Percentiles rank a stretch among this genome's conserved stretches.
These are phyloP conservation scores for Falciphora oryzae DNA, from an alignment of 2,329 filamentous ascomycete genomes.

Conservation along the genomic window DNA sequence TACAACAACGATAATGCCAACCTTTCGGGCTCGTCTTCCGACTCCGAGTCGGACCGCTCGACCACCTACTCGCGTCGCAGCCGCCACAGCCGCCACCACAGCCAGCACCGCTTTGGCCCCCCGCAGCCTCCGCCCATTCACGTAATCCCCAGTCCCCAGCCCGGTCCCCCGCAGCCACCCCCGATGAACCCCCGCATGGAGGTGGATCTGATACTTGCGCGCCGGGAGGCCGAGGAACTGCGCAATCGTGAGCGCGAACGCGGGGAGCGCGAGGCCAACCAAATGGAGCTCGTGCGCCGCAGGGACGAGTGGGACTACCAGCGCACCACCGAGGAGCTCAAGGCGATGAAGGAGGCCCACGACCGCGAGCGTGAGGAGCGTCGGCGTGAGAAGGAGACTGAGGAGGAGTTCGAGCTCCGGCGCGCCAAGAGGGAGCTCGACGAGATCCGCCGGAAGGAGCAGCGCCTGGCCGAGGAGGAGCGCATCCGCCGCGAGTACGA, in stretches of 20 bases:
- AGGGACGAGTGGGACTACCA: slow-evolving; percentile 24
- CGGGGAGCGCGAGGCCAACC: slow-evolving; percentile 20
- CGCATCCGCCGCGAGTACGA: slow-evolving; percentile 49
- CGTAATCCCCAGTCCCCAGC: background rate
- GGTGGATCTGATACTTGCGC: slow-evolving; percentile 28
- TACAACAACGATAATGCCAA: slow-evolving; percentile 28
- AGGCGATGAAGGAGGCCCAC: slow-evolving; percentile 29
- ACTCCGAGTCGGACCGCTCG: slow-evolving; percentile 29
- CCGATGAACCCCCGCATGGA: slow-evolving; percentile 18
- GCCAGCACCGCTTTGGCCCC: background rate
- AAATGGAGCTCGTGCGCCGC: slow-evolving; percentile 18
- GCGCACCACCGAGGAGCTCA: slow-evolving; percentile 33
- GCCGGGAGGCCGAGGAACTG: slow-evolving; percentile 39
- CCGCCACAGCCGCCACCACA: slow-evolving; percentile 5
- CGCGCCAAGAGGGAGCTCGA: slow-evolving; percentile 43
- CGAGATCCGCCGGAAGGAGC: slow-evolving; percentile 36
- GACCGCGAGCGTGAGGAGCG: slow-evolving; percentile 26
- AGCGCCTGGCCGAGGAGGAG: slow-evolving; percentile 27
- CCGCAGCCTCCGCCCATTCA: background rate
- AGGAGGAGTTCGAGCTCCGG: slow-evolving; percentile 44
- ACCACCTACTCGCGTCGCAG: slow-evolving; percentile 2
- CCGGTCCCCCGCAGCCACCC: background rate
- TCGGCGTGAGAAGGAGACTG: slow-evolving; percentile 32
- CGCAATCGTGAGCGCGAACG: slow-evolving; percentile 17
- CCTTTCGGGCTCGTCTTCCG: slow-evolving; percentile 32